Base-by-base conservation (phyloP, 176 grass and related monocot genomes). In the Oryza punctata region DNA sequence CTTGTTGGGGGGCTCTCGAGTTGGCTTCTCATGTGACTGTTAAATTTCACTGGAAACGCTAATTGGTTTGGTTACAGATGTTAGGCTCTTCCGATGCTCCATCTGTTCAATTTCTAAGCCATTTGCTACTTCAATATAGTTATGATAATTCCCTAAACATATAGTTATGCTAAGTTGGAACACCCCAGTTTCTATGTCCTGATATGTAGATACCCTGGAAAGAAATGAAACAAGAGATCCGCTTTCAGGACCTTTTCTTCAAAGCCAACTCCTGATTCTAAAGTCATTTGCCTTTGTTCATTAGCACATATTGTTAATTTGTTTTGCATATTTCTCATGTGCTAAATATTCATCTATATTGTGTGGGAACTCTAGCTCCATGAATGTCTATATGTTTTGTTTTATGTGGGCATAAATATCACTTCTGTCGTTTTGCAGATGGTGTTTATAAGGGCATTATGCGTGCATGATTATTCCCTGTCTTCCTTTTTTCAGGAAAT, bases 401-500 rank as follows among this genome's bases (percentile, higher is more conserved):
- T 44, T 43, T 59, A 37, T 68, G 46, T 38, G 7, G n/a, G 7
- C n/a, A 28, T 18, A 70, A 49, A 44, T 10, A n/a, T 7, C 28
- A 65, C 46, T 37, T 19, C 9, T 10, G 43, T 79, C 63, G 37
- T 73, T 63, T 68, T 73, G 14, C 28, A 29, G 69, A 32, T 23
- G 26, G 38, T 78, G 65, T n/a, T 1, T 82, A 25, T 60, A 26
- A 54, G 13, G 44, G 44, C 85, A 54, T 89, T 60, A 57, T 68
- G 45, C 43, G 25, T 78, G 23, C 10, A 78, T 68, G 25, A 28
- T 21, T 12, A 67, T 73, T 78, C 32, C 68, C 50, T 50, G 10
- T 28, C 19, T 57, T 61, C 40, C 11, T 41, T 21, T 10, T 43
- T 66, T 59, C 83, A 99, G 96, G 91, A 96, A 25, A 88, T 67